phyloP scores from a whole-genome alignment of 2,329 filamentous ascomycete species.

The Colletotrichum chrysophilum region DNA sequence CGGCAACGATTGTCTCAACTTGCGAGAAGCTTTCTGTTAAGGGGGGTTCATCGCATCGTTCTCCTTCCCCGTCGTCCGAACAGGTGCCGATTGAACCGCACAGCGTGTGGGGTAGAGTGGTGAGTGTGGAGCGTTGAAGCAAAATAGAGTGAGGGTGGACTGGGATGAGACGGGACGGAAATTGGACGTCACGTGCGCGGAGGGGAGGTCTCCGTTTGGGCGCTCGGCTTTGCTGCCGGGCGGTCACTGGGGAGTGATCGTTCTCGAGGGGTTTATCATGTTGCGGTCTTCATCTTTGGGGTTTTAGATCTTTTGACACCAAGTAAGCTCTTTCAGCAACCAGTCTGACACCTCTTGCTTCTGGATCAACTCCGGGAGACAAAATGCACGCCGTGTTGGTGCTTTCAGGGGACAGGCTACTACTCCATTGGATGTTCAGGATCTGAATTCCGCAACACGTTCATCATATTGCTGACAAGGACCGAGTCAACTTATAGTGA shows the following conservation, averaged over 20 bases:
- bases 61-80: not conserved
- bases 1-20: not conserved
- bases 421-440: not conserved
- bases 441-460: rapidly evolving
- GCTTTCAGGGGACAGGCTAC: not conserved
- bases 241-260: not conserved
- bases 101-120: not conserved
- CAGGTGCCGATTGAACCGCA: not conserved
- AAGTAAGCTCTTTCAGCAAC: rapidly evolving
- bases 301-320: not conserved
- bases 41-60: not conserved
- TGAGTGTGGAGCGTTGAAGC: not conserved
- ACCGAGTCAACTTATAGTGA: rapidly evolving
- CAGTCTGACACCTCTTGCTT: not conserved
- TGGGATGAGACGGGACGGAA: conserved; percentile 4
- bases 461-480: not conserved
- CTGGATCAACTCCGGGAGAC: not conserved
- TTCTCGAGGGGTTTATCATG: rapidly evolving
- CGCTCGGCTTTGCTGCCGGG: not conserved
- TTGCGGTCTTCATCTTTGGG: not conserved
- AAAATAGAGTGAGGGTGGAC: conserved; percentile 5
- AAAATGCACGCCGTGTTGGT: not conserved
- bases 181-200: conserved; percentile 13
- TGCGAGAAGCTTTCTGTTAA: too few species aligned
- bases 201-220: not conserved